phyloP scores from a whole-genome alignment of 805 yeast species.

The Lipomyces japonicus region DNA sequence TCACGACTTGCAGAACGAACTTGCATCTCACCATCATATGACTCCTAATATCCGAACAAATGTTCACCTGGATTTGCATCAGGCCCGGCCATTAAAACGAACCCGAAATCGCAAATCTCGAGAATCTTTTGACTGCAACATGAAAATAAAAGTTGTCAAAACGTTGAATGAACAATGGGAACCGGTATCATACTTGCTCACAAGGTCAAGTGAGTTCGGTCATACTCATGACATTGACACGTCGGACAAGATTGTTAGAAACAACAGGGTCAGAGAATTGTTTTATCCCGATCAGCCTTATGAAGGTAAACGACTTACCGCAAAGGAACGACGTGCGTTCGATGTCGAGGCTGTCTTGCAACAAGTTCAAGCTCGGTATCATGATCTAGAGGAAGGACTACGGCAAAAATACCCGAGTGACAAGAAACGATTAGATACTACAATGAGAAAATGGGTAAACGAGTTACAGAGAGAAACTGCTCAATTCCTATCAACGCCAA shows the following conservation, averaged over 20 bases:
- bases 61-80: too few relatives aligned
- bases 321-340: constrained; percentile 12
- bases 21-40: not conserved
- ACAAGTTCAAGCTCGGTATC: constrained; percentile 2
- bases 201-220: constrained; percentile 7
- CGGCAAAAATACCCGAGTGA: constrained; percentile 5
- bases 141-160: constrained; percentile 17
- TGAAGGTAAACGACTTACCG: constrained; percentile 12
- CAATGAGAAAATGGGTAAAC: constrained; percentile 18
- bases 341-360: constrained; percentile 13
- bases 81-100: constrained; percentile 4
- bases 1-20: not conserved
- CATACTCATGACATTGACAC: constrained; percentile 19
- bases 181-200: constrained; percentile 12
- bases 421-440: constrained; percentile 13
- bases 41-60: too few relatives aligned
- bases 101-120: constrained; percentile 17
- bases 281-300: constrained; percentile 11
- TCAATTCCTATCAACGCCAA: too few relatives aligned
- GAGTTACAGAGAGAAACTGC: constrained; percentile 8
- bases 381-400: constrained; percentile 9
- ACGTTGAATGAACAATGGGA: constrained; percentile 14
- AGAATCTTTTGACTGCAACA: constrained; percentile 13
- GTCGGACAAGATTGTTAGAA: constrained; percentile 20
- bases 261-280: constrained; percentile 12